Evolutionary conservation across 2,329 filamentous ascomycete genomes (phyloP), one percentile per base, ranked within the genome.

Genomic region (Penicillium glabrum): DNA sequence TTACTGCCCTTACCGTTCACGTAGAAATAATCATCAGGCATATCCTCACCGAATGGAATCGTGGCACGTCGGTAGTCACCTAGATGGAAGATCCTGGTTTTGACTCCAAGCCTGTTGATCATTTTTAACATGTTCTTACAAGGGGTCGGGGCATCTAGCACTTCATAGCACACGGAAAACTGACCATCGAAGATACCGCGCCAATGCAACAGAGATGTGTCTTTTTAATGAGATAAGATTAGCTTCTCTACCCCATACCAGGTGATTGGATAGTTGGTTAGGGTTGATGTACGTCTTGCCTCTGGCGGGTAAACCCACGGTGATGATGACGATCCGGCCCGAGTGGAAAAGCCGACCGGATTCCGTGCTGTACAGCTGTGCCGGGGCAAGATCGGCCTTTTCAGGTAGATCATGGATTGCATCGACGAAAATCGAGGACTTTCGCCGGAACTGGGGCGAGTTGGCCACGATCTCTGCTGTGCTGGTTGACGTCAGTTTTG

Each of bases 1-100:
- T 13, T 29, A 45, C 27, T 21, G n/a, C 44, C 54, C 71, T 62
- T 66, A 79, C 79, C 93, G 71, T 98, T 93, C 26, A 96, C 89
- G 72, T 93, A 96, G 79, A 99, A 99, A 75, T 99, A 99, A 73
- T 99, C 95, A 61, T 96, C 91, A 1, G 95, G 96, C 16, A 99
- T 89, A 56, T 93, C 86, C 55, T 89, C 88, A 14, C 88, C 91
- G 43, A 87, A 86, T 19, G 91, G 92, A 61, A 98, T 86, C 16
- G 93, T 96, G 31, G 92, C 93, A 72, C 95, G 86, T 64, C 95
- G 89, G 74, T 99, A 99, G 76, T 99, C 95, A 56, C 96, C 95
- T 16, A 99, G 82, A 72, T 99, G 95, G 73, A 99, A 99, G 67
- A 98, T 96, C 65, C 93, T 89, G 33, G 95, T 98, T 80, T 99